phyloP scores from a whole-genome alignment of 106 monocot species.

The Dendrobium nobile region DNA sequence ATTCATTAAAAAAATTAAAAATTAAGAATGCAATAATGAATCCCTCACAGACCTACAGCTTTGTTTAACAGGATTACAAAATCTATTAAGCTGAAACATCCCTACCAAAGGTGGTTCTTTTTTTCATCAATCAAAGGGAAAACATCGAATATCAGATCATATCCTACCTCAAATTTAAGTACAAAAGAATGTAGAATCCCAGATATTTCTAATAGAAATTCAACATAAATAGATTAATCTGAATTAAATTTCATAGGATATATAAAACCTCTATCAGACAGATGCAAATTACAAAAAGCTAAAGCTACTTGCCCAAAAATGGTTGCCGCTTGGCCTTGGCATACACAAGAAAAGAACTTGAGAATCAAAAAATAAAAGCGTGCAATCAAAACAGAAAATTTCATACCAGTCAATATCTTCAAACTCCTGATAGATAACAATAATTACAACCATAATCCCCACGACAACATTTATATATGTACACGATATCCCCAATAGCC shows the following conservation, averaged over 20 bases:
- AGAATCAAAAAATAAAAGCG: background rate
- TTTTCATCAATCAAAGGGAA: background rate
- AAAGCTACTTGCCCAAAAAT: too few species aligned
- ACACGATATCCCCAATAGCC: background rate
- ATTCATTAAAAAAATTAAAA: background rate
- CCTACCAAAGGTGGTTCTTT: background rate
- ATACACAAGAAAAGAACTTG: background rate
- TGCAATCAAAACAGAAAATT: background rate
- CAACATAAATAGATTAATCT: background rate
- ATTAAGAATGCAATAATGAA: background rate
- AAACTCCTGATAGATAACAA: background rate
- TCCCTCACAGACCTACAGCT: background rate
- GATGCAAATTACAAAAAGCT: background rate
- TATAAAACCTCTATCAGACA: background rate
- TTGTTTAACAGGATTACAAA: background rate
- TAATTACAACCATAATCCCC: background rate
- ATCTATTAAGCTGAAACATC: background rate
- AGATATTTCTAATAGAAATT: background rate
- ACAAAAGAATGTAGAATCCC: background rate
- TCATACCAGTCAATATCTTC: background rate
- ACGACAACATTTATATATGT: background rate
- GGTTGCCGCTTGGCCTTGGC: background rate
- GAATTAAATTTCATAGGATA: background rate
- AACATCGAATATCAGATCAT: background rate
- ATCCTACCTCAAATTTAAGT: background rate